Evolutionary conservation across 306 rosid species (phyloP), one percentile per base, ranked within the genome.

Genomic region (Dicorynia guianensis): DNA sequence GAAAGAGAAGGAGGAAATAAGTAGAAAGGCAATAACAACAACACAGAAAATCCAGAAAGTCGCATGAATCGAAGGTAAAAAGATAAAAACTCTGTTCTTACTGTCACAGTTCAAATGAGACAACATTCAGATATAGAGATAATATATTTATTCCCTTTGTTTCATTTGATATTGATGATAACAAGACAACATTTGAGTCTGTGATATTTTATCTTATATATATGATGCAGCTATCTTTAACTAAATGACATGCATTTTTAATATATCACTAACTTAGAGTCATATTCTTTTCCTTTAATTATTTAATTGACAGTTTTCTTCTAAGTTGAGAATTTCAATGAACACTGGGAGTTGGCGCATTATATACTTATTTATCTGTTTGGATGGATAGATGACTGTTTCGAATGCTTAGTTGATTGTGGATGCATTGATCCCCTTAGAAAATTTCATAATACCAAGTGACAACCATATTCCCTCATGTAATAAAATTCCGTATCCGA

Each of bases 381-480:
- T 25, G 30, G 30, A 25, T 25, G 2, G 1, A 25, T 25, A 25
- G 0, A 17, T 5, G 2, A 53, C 11, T 53, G 10, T 18, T 53
- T 13, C 59, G 25, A 53, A 53, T 40, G 30, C 59, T 17, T 53
- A 33, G 2, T 19, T 53, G 4, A 6, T 19, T 35, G n/a, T 3
- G 34, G 30, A 38, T 7, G 48, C 48, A n/a, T 53, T 40, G 17
- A n/a, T 20, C 18, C 17, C 17, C 61, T 52, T 20, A 11, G 15
- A 39, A 25, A 25, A 25, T 25, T 25, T 25, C 30, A 25, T 25
- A 25, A 25, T 69, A 93, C 93, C 88, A 78, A 82, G 76, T 55
- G 30, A 25, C 30, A 25, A 25, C 1, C 30, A 25, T 25, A 25
- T 25, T 25, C 30, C n/a, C n/a, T n/a, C n/a, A n/a, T n/a, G n/a